Evolutionary conservation across 805 yeast genomes (phyloP).

Genomic region (Pichia kluyveri): DNA sequence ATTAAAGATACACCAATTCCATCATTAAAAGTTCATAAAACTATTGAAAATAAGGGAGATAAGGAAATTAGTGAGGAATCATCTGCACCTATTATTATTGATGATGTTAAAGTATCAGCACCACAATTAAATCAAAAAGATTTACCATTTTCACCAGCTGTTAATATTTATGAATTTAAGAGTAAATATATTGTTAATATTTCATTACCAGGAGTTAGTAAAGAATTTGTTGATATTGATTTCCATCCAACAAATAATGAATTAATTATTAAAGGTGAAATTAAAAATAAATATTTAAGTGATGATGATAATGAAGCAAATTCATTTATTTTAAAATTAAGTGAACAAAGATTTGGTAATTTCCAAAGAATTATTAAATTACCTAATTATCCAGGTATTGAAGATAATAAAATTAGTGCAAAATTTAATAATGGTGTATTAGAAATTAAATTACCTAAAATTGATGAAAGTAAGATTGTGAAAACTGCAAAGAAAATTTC

Average conservation of each 20-base stretch:
- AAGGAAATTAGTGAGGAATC: neutral
- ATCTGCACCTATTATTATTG: neutral
- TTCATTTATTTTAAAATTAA: constrained; percentile 30
- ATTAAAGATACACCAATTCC: constrained; percentile 13
- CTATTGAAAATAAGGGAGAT: constrained; percentile 8
- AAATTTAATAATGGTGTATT: constrained; percentile 45
- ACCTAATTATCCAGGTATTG: constrained; percentile 43
- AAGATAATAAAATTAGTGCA: constrained; percentile 47
- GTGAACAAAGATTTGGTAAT: constrained; percentile 48
- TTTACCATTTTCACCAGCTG: constrained; percentile 48
- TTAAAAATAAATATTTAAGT: constrained; percentile 30
- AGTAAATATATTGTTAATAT: constrained; percentile 38
- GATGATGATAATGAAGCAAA: constrained; percentile 27
- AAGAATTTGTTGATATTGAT: constrained; percentile 44
- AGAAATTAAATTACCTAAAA: constrained; percentile 43
- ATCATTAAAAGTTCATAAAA: constrained; percentile 14
- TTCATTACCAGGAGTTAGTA: constrained; percentile 52
- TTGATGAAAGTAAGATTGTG: constrained; percentile 10
- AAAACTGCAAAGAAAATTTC: constrained; percentile 18
- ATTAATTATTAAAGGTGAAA: constrained; percentile 41
- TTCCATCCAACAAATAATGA: constrained; percentile 52
- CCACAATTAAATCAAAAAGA: constrained; percentile 14
- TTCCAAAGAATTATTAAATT: constrained; percentile 50
- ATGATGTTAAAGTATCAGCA: constrained; percentile 4
- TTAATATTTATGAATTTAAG: constrained; percentile 46